Base-by-base conservation (phyloP, 768 basidiomycete species). In the Tulasnella sp. region DNA sequence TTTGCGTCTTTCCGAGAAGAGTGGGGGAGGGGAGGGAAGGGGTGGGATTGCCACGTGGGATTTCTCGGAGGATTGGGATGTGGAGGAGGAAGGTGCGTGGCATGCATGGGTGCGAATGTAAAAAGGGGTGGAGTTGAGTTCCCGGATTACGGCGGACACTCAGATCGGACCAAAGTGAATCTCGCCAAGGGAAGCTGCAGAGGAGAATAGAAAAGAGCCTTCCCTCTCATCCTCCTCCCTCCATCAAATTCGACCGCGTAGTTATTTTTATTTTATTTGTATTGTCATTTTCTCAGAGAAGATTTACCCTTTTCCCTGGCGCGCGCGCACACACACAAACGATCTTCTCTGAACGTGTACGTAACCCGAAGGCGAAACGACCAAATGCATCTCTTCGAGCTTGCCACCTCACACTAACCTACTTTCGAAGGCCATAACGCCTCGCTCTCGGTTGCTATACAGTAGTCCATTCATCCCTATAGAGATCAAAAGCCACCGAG, bases 31-130 rank as follows among this genome's bases (percentile, higher is more conserved):
- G 5, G 42, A 17, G 2, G 39, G 39, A 12, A 40, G 5, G 5
- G 5, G 6, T n/a, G 49, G 29, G 17, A 17, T 42, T 17, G 25
- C 54, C 54, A 58, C 54, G 54, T 58, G 54, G 54, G 54, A 58
- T 58, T 58, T 31, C 90, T 82, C 91, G 90, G 64, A 93, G 73
- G 72, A 79, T 78, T 76, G 67, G 68, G 34, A 77, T 78, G 77
- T 77, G 77, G 81, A 79, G 77, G 76, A 79, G 80, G 76, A 78
- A 77, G 67, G 69, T 70, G 37, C 36, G 69, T 37, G 69, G 37
- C 40, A 19, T 70, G 69, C 37, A n/a, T 38, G 69, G 22, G 69
- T 31, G 40, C n/a, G 40, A 37, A 70, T 37, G 17, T 31, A 70
- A 37, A 58, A 31, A 31, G 54, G 54, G n/a, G 54, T 58, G 25